These are phyloP conservation scores for Phialophora macrospora DNA, from an alignment of 2,329 filamentous ascomycete species.

Conservation along the genomic window DNA sequence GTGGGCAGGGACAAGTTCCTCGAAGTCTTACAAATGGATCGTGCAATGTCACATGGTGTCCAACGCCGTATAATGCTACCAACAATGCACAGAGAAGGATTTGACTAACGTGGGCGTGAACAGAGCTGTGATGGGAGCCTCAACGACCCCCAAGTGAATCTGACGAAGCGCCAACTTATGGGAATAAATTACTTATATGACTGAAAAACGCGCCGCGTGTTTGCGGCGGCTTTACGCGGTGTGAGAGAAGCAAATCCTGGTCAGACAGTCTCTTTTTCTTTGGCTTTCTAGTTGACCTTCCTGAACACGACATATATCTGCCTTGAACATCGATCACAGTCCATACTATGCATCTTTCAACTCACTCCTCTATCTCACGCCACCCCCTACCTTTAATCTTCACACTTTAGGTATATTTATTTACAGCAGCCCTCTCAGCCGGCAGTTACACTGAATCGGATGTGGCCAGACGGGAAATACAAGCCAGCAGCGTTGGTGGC, in stretches of 20 bases:
- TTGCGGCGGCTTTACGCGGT: too few species aligned
- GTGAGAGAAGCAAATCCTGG: not conserved
- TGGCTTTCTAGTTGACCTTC: not conserved
- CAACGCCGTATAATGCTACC: conserved; percentile 1
- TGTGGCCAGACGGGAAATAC: too few species aligned
- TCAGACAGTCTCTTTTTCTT: not conserved
- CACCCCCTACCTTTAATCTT: too few species aligned
- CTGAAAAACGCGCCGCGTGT: not conserved
- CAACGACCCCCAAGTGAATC: conserved; percentile 1
- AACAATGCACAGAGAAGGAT: not conserved
- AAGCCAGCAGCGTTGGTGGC: not conserved
- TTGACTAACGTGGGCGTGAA: not conserved
- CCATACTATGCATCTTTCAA: not conserved
- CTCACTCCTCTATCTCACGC: too few species aligned
- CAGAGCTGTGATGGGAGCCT: not conserved
- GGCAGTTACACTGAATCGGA: too few species aligned
- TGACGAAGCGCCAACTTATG: conserved; percentile 8
- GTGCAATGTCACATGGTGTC: conserved; percentile 25
- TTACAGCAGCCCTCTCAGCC: too few species aligned
- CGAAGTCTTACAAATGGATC: conserved; percentile 2
- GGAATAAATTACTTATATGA: not conserved
- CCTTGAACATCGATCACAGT: not conserved
- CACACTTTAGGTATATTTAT: too few species aligned
- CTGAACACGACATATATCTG: conserved; percentile 5
- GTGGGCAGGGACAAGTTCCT: conserved; percentile 22